phyloP scores from a whole-genome alignment of 495 filamentous ascomycete species.

The Aspergillus haitiensis region DNA sequence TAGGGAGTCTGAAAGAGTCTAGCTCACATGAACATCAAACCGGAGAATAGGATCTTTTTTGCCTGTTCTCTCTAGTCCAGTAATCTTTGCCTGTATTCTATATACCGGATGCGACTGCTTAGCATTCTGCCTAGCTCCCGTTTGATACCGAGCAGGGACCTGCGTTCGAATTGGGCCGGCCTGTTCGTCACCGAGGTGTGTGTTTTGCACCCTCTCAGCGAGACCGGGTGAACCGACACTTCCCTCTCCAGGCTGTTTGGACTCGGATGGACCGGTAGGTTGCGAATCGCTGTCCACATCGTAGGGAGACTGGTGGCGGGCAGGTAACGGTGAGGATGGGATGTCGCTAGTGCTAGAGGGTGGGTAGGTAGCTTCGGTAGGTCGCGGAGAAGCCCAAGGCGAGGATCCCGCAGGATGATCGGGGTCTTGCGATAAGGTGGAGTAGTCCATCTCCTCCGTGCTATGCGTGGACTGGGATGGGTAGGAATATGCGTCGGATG shows the following conservation, averaged over 20 bases:
- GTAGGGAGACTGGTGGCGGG: constrained; percentile 46
- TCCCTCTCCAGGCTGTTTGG: constrained; percentile 13
- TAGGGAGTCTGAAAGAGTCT: constrained; percentile 5
- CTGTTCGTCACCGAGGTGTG: constrained; percentile 47
- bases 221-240: constrained; percentile 38
- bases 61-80: constrained; percentile 84
- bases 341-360: constrained; percentile 49
- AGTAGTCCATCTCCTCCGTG: constrained; percentile 72
- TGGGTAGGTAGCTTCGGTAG: constrained; percentile 57
- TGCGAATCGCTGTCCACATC: constrained; percentile 31
- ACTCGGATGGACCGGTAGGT: constrained; percentile 23
- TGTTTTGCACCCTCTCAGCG: constrained; percentile 46
- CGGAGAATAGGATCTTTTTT: constrained; percentile 92
- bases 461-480: constrained; percentile 16
- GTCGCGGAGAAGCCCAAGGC: constrained; percentile 79
- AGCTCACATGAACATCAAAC: constrained; percentile 93
- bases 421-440: constrained; percentile 69
- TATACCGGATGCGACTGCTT: constrained; percentile 61
- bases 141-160: constrained; percentile 50
- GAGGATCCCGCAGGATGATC: constrained; percentile 68
- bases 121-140: constrained; percentile 42
- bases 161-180: constrained; percentile 49
- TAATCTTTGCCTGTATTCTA: constrained; percentile 91
- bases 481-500: constrained; percentile 26
- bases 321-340: constrained; percentile 55